phyloP scores from a whole-genome alignment of 805 yeast species.

The Suhomyces tanzawaensis region DNA sequence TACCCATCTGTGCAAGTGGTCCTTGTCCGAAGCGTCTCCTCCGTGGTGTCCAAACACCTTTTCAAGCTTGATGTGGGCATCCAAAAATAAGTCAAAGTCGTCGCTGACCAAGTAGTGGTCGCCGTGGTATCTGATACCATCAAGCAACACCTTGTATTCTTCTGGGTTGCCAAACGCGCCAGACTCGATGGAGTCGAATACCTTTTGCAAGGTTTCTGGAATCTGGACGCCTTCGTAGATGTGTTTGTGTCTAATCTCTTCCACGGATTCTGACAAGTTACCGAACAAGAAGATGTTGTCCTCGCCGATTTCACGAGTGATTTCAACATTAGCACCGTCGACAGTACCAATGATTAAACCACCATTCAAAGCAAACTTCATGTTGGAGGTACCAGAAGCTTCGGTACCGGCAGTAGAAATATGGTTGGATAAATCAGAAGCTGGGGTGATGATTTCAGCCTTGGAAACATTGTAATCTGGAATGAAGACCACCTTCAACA shows the following conservation, averaged over 20 bases:
- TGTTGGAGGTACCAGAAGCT: slow-evolving; percentile 93
- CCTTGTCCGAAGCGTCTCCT: slow-evolving; percentile 42
- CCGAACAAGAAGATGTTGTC: slow-evolving; percentile 92
- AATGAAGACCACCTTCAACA: slow-evolving; percentile 81
- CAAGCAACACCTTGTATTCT: slow-evolving; percentile 67
- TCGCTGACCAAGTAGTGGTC: slow-evolving; percentile 86
- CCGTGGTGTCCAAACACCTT: slow-evolving; percentile 55
- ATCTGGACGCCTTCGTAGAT: slow-evolving; percentile 55
- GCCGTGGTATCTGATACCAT: slow-evolving; percentile 68
- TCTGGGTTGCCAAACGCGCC: slow-evolving; percentile 71
- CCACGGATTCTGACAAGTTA: slow-evolving; percentile 85
- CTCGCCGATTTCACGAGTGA: slow-evolving; percentile 90
- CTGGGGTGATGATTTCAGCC: slow-evolving; percentile 89
- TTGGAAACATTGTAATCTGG: slow-evolving; percentile 94
- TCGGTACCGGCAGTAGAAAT: slow-evolving; percentile 97
- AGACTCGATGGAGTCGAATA: slow-evolving; percentile 61
- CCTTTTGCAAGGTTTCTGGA: slow-evolving; percentile 59
- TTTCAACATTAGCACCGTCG: slow-evolving; percentile 95
- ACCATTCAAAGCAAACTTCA: slow-evolving; percentile 93
- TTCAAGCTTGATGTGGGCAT: slow-evolving; percentile 77
- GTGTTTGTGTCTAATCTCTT: slow-evolving; percentile 76
- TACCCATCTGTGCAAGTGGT: slow-evolving; percentile 66
- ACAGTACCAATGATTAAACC: slow-evolving; percentile 94
- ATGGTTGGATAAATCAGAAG: slow-evolving; percentile 87
- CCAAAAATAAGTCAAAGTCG: slow-evolving; percentile 83